Evolutionary conservation across 2,329 filamentous ascomycete genomes (phyloP), one percentile per base, ranked within the genome.

Genomic region (Trichoderma koningii): DNA sequence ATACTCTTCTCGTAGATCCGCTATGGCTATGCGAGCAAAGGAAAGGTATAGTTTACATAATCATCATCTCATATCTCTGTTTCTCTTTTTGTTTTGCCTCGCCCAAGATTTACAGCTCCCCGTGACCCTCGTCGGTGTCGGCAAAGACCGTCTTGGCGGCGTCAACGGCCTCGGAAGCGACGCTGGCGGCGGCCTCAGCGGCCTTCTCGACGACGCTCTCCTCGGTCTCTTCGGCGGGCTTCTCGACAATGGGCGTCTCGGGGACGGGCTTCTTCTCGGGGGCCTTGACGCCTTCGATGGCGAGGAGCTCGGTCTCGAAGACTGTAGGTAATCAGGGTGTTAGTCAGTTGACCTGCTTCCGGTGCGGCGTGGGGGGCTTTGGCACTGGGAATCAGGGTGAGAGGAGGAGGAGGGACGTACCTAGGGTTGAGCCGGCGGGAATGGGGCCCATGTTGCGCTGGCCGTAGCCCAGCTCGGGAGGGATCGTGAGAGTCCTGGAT

Each of bases 241-340:
- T 55, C 48, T 38, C 59, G 48, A 38, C 34, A 14, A 38, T 38
- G 34, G 34, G 34, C 34, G 34, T 38, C 34, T 38, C 34, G 34
- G 34, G 34, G 34, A 38, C 34, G 34, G 34, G 34, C 34, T 38
- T 38, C 55, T 77, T 74, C 19, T 72, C 74, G 14, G 76, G 75
- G 30, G 65, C 48, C 50, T 65, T 63, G 53, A 94, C 90, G 34
- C 93, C 93, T 17, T 88, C 82, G 73, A 98, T 97, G 64, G 85
- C 89, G 72, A 97, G 82, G 70, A 98, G 81, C 79, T 97, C 92
- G 52, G 93, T 97, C 81, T 96, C 92, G 75, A 98, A 97, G 61
- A 98, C 87, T 90, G 71, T 52, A 60, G 14, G 12, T 12, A 10
- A 38, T 14, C 34, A 14, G 12, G 12, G 30, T 44, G 62, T 14